Percentiles rank a stretch among this genome's conserved stretches.
Conservation (phyloP, 306 rosid genomes). For the Cucumis hystrix region DNA sequence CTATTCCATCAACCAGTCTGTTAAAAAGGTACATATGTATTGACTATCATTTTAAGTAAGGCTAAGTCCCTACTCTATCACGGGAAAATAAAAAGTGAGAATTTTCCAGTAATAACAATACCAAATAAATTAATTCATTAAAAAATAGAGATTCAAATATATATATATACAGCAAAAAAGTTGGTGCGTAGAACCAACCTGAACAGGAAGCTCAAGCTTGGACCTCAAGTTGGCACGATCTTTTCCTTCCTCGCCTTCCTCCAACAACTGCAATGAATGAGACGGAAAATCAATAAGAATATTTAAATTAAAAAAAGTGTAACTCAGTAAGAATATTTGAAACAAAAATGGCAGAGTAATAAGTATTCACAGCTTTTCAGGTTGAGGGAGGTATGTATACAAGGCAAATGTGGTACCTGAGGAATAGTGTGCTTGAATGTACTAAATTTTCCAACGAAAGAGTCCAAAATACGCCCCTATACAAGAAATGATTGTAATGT, state of each 20-base stretch:
- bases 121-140: neutral
- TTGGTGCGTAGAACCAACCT: slow-evolving; percentile 37
- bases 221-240: slow-evolving; percentile 81
- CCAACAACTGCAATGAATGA: slow-evolving; percentile 52
- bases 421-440: slow-evolving; percentile 94
- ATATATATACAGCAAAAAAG: neutral
- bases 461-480: slow-evolving; percentile 94
- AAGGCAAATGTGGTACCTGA: slow-evolving; percentile 40
- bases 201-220: slow-evolving; percentile 98
- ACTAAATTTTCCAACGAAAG: slow-evolving; percentile 95
- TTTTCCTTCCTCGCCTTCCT: slow-evolving; percentile 96
- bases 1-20: neutral
- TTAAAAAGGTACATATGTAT: neutral
- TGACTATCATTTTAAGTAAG: neutral
- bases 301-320: neutral
- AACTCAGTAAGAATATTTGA: slow-evolving; percentile 7
- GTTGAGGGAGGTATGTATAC: neutral
- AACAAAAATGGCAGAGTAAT: neutral
- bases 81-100: neutral
- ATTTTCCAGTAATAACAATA: neutral
- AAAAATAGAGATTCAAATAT: neutral
- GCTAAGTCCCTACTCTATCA: neutral
- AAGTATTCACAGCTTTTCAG: neutral
- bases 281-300: slow-evolving; percentile 8
- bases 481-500: slow-evolving; percentile 13